Base-by-base conservation (phyloP, 2,329 filamentous ascomycete species). In the Ceratocystis huliohia region DNA sequence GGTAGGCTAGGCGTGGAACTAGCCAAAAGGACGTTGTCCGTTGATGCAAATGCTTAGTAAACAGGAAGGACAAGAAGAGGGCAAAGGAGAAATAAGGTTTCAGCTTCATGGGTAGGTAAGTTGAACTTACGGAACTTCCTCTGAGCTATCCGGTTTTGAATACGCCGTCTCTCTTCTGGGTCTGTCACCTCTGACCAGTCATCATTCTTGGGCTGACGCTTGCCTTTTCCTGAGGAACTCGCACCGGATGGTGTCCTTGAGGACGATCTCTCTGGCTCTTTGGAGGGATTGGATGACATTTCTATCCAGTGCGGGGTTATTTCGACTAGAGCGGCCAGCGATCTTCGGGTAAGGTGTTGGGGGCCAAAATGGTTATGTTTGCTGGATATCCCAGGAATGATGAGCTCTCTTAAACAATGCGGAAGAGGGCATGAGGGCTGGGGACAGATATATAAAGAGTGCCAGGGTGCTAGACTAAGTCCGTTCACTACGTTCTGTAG, bases 131-230 rank as follows among this genome's bases (percentile, higher is more conserved):
- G 81, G 70, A 89, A 91, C 71, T 89, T 89, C 70, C 88, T 81
- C 72, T 91, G 88, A 1, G 88, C 88, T 68, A 90, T 82, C 65
- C 87, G 82, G 73, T 91, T 91, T 73, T 91, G 88, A 63, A 91
- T 87, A 68, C 87, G 85, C 69, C 88, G 80, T 72, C 88, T 81
- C 76, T 89, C 86, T 68, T 85, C 84, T 0, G 86, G 86, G 70
- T 91, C 87, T 5, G 82, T 82, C 56, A 91, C 80, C 0, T 86
- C 81, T 33, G 82, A 79, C 88, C 88, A 91, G 75, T 89, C 84
- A 69, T 88, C 81, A 2, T 77, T 77, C 69, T 80, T 81, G 25
- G 65, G 61, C 22, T 74, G 62, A 41, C 71, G 72, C 70, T 76
- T 76, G 4, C 77, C 73, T 69, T 78, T 81, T 62, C 33, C 46